Base-by-base conservation (phyloP, 2,329 filamentous ascomycete species). In the Rachicladosporium sp. region DNA sequence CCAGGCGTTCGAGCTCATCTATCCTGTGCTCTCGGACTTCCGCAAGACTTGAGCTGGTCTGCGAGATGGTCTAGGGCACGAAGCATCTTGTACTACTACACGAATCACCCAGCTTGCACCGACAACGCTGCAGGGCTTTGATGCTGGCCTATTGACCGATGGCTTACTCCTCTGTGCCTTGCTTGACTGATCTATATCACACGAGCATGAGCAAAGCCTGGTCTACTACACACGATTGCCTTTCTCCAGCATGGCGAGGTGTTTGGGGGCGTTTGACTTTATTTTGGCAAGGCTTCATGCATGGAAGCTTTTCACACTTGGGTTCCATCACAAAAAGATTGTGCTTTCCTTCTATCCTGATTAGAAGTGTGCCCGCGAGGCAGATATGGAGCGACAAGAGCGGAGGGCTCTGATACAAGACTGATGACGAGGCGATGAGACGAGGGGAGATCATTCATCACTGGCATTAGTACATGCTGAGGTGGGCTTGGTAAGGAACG, bases 191-290 rank as follows among this genome's bases (percentile, higher is more conserved):
- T 11, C 34, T 37, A 27, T 35, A 36, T 11, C 34, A 37, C 38
- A 38, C 15, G n/a, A 37, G 10, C 40, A 32, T 35, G 40, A 35
- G 37, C 40, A 21, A 33, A 31, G 13, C 10, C 21, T 12, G 10
- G 21, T n/a, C 36, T 15, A 8, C 35, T 36, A 12, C 35, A 41
- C 36, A 36, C 36, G 29, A 40, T 43, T 46, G 50, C 46, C 42
- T 34, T 33, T 45, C 42, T 43, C 37, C 33, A 48, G 52, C 52
- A 55, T 55, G 52, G 52, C 52, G 51, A 46, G 52, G 52, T 44
- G 52, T 53, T 52, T 37, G 32, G 37, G 46, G 51, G 41, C 46
- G 47, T 48, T 12, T 13, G 4, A 31, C 33, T 35, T 36, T 33
- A 19, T 21, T 35, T 38, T 36, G 36, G 40, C 36, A 41, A 40